Percentiles rank a stretch among this genome's conserved stretches.
Conservation (phyloP, 2,329 filamentous ascomycete species). For the Penicillium brevicompactum region DNA sequence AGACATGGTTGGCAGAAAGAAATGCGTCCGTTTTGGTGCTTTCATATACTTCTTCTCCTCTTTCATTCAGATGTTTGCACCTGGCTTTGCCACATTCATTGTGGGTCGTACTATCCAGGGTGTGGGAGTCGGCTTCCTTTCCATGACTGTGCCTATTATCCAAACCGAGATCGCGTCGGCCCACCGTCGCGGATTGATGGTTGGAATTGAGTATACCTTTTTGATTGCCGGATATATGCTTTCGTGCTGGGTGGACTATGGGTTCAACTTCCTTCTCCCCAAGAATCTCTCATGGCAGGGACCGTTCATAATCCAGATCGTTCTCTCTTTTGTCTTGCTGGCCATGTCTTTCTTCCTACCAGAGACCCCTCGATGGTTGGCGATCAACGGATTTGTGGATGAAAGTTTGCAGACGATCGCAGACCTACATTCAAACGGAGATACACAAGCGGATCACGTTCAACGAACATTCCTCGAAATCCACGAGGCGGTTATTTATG, state of each 20-base stretch:
- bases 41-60: constrained; percentile 42
- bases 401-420: constrained; percentile 46
- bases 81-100: constrained; percentile 36
- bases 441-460: constrained; percentile 38
- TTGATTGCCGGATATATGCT: constrained; percentile 43
- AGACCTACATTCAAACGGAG: constrained; percentile 41
- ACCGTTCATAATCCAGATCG: constrained; percentile 36
- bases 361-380: constrained; percentile 46
- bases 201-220: constrained; percentile 43
- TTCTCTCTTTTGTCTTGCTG: constrained; percentile 35
- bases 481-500: constrained; percentile 42
- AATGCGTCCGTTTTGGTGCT: constrained; percentile 38
- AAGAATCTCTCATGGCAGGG: constrained; percentile 35
- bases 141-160: constrained; percentile 41
- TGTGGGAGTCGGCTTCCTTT: constrained; percentile 38
- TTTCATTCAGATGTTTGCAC: constrained; percentile 42
- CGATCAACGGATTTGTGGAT: constrained; percentile 43
- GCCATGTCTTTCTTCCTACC: constrained; percentile 42
- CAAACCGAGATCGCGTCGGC: constrained; percentile 43
- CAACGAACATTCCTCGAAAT: constrained; percentile 42
- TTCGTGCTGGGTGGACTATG: constrained; percentile 45
- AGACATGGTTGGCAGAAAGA: constrained; percentile 41
- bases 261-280: constrained; percentile 40
- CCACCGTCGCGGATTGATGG: constrained; percentile 41
- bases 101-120: constrained; percentile 39